These are phyloP conservation scores for Pyrenopolyporus hunteri DNA, from an alignment of 495 filamentous ascomycete genomes.

Conservation along the genomic window DNA sequence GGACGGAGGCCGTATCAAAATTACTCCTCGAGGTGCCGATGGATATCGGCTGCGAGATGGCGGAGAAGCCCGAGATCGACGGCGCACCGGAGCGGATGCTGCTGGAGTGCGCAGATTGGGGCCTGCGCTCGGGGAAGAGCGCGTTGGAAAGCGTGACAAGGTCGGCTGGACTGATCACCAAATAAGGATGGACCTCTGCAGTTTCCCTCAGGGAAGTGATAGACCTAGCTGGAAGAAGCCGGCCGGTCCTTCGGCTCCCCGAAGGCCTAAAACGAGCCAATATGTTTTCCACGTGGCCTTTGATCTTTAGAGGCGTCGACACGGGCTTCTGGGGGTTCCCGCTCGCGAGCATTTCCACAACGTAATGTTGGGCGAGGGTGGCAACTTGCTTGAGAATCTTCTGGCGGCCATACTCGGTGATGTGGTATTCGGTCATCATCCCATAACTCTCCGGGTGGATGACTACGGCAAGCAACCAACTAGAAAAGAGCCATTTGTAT, in stretches of 20 bases:
- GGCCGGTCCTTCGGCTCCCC: constrained; percentile 60
- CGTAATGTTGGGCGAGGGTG: constrained; percentile 74
- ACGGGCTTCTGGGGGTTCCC: constrained; percentile 58
- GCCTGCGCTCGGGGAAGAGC: constrained; percentile 69
- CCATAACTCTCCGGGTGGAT: constrained; percentile 90
- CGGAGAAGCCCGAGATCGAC: constrained; percentile 69
- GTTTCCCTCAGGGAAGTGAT: constrained; percentile 74
- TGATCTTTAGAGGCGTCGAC: constrained; percentile 69
- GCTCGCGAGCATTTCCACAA: constrained; percentile 64
- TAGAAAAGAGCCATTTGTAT: constrained; percentile 89
- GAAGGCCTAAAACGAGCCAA: constrained; percentile 67
- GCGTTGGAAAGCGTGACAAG: constrained; percentile 72
- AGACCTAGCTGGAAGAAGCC: constrained; percentile 69
- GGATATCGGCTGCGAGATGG: constrained; percentile 56
- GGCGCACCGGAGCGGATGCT: constrained; percentile 67
- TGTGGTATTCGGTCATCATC: constrained; percentile 88
- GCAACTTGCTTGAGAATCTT: constrained; percentile 87
- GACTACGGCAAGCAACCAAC: constrained; percentile 81
- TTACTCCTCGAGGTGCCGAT: constrained; percentile 50
- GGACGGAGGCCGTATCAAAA: constrained; percentile 64
- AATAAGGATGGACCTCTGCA: constrained; percentile 71
- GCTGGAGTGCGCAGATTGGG: constrained; percentile 57
- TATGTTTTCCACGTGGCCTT: constrained; percentile 77
- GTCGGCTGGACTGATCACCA: constrained; percentile 77
- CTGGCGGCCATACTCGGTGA: constrained; percentile 86